Evolutionary conservation across 441 rosid genomes (phyloP).

Genomic region (Aquilaria agallochum): DNA sequence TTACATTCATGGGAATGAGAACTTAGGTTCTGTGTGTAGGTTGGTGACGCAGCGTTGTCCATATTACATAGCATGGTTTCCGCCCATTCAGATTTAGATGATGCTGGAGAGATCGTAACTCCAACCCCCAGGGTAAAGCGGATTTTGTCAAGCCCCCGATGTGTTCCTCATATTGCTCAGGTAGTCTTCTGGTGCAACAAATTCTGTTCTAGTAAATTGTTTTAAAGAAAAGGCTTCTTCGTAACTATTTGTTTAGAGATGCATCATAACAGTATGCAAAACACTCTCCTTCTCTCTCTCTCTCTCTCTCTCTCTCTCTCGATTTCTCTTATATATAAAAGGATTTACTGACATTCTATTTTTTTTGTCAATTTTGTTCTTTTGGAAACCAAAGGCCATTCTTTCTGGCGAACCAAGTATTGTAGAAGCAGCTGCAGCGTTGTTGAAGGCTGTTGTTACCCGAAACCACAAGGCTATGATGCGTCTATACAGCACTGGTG

Average conservation of each 20-base stretch:
- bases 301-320: not conserved
- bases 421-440: constrained; percentile 94
- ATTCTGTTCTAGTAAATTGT: too few relatives aligned
- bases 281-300: constrained; percentile 4
- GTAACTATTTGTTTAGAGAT: too few relatives aligned
- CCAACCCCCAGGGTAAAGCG: constrained; percentile 99
- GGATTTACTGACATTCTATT: not conserved
- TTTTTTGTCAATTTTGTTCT: constrained; percentile 2
- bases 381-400: constrained; percentile 50
- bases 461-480: constrained; percentile 99
- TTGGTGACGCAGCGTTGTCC: constrained; percentile 96
- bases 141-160: constrained; percentile 93
- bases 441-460: constrained; percentile 94
- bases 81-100: constrained; percentile 99
- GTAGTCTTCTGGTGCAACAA: constrained; percentile 30
- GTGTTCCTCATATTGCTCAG: constrained; percentile 99
- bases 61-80: constrained; percentile 98
- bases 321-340: not conserved
- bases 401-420: constrained; percentile 98
- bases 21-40: constrained; percentile 42
- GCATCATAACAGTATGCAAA: not conserved
- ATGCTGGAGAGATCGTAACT: constrained; percentile 99
- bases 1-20: constrained; percentile 2
- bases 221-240: too few relatives aligned
- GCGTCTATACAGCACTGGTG: constrained; percentile 96